Conservation (phyloP, 108 stramenopile species). For the Nitzschia sp. region DNA sequence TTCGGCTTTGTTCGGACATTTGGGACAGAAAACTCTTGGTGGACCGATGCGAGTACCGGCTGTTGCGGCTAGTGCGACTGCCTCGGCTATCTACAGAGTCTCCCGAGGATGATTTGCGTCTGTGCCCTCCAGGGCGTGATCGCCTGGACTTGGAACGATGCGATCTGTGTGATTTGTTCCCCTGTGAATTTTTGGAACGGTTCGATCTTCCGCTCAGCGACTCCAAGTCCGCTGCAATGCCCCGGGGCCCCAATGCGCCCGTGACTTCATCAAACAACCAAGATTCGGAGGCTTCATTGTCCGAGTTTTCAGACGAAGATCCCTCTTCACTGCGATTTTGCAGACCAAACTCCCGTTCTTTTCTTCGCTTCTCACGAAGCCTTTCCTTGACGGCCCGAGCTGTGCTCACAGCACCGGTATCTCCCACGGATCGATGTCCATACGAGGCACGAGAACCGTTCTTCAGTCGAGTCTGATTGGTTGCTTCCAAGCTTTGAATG, state of each 20-base stretch:
- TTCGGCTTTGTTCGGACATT: conserved; percentile 84
- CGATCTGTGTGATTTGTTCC: conserved; percentile 65
- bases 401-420: conserved; percentile 26
- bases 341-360: conserved; percentile 32
- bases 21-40: conserved; percentile 80
- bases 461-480: conserved; percentile 41
- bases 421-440: conserved; percentile 30
- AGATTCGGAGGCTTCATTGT: conserved; percentile 56
- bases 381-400: conserved; percentile 55
- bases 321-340: conserved; percentile 13
- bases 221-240: conserved; percentile 82
- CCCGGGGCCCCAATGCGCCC: conserved; percentile 78
- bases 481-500: conserved; percentile 70
- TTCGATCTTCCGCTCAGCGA: conserved; percentile 79
- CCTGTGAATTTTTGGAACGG: conserved; percentile 59
- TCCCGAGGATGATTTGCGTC: conserved; percentile 30
- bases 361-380: conserved; percentile 38
- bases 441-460: conserved; percentile 12
- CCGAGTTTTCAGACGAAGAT: conserved; percentile 37
- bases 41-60: conserved; percentile 75
- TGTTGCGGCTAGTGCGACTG: conserved; percentile 51
- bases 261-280: conserved; percentile 88
- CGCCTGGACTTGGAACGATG: conserved; percentile 38
- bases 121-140: background rate
- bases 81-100: conserved; percentile 55